Conservation (phyloP, 495 filamentous ascomycete species). For the Apodospora peruviana region DNA sequence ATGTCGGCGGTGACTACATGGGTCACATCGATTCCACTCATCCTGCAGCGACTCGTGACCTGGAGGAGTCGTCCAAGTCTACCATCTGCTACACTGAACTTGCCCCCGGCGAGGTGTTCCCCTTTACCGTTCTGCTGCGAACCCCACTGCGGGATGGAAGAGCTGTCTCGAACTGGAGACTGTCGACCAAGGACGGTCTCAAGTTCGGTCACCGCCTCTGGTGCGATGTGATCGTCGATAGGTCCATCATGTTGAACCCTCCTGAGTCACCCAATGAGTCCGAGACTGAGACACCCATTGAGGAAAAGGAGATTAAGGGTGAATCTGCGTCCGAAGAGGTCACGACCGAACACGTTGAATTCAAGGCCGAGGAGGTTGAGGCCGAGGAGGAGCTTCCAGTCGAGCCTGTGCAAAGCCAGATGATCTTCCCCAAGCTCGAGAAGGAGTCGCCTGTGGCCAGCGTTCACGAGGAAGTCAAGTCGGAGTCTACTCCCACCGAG, state of each 20-base stretch:
- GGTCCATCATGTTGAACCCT: slow-evolving; percentile 13
- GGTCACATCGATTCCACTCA: slow-evolving; percentile 74
- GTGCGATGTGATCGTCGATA: slow-evolving; percentile 78
- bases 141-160: slow-evolving; percentile 67
- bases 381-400: slow-evolving; percentile 9
- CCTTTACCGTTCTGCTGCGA: slow-evolving; percentile 81
- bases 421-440: slow-evolving; percentile 96
- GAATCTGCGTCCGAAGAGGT: slow-evolving; percentile 8
- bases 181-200: slow-evolving; percentile 73
- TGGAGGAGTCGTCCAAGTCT: slow-evolving; percentile 71
- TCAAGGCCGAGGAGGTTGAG: slow-evolving; percentile 14
- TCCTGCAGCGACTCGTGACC: slow-evolving; percentile 65
- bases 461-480: slow-evolving; percentile 54
- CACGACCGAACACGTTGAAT: slow-evolving; percentile 11
- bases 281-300: slow-evolving; percentile 11
- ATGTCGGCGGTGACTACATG: slow-evolving; percentile 92
- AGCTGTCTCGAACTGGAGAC: slow-evolving; percentile 91
- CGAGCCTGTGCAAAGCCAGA: slow-evolving; percentile 49
- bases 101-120: slow-evolving; percentile 62
- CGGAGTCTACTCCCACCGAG: slow-evolving; percentile 30
- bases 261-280: slow-evolving; percentile 2
- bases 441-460: slow-evolving; percentile 87
- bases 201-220: slow-evolving; percentile 90
- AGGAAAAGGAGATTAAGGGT: not conserved
- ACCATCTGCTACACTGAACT: slow-evolving; percentile 67